A percentile compares a stretch with the other conserved stretches of the same genome.
These are phyloP conservation scores for Pleurotus djamor DNA, from an alignment of 768 basidiomycete species.

Conservation along the genomic window DNA sequence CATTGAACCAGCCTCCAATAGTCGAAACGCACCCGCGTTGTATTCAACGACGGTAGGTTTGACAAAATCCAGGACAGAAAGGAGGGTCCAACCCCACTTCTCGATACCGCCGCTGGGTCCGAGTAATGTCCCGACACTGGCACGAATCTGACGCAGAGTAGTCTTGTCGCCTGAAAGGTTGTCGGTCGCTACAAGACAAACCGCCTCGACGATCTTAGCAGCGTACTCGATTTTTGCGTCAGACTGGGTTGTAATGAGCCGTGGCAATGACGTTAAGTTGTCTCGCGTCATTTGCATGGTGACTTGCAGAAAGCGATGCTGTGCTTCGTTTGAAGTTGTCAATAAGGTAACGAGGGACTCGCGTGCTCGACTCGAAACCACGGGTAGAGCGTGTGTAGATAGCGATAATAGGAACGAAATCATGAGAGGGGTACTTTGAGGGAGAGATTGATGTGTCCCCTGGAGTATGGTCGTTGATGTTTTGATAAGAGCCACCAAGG, in stretches of 20 bases:
- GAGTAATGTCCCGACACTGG: slow-evolving; percentile 59
- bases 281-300: slow-evolving; percentile 63
- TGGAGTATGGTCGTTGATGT: slow-evolving; percentile 57
- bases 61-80: slow-evolving; percentile 77
- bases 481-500: slow-evolving; percentile 52
- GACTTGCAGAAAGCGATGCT: slow-evolving; percentile 47
- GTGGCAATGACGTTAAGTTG: slow-evolving; percentile 68
- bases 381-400: slow-evolving; percentile 53
- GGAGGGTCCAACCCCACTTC: slow-evolving; percentile 87
- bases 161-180: background rate
- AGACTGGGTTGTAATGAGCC: slow-evolving; percentile 63
- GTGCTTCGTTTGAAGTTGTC: slow-evolving; percentile 33
- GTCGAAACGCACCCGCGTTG: slow-evolving; percentile 45
- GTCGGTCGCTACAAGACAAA: slow-evolving; percentile 49
- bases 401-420: slow-evolving; percentile 74
- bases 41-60: slow-evolving; percentile 49
- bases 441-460: slow-evolving; percentile 59
- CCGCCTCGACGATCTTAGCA: slow-evolving; percentile 65
- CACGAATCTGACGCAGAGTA: slow-evolving; percentile 39
- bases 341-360: slow-evolving; percentile 46
- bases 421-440: slow-evolving; percentile 64
- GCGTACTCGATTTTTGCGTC: slow-evolving; percentile 75
- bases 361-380: slow-evolving; percentile 49
- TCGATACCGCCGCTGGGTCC: slow-evolving; percentile 85
- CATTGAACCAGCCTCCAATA: slow-evolving; percentile 51